Conservation (phyloP, 2,329 filamentous ascomycete genomes). For the Epichloe uncinata region DNA sequence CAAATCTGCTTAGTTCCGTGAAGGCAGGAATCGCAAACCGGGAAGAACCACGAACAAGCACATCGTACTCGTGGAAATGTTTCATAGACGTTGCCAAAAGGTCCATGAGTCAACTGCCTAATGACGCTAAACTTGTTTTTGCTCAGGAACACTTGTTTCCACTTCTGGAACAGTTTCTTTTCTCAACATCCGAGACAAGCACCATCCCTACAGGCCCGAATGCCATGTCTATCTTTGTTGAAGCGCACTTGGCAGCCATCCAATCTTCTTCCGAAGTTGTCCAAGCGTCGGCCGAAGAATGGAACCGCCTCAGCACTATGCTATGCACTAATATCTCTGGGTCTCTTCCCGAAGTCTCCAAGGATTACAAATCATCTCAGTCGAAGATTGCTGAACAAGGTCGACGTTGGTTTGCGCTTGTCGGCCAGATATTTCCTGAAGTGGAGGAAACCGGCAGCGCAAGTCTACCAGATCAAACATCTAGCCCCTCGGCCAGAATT, state of each 20-base stretch:
- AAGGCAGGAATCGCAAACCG: conserved; percentile 57
- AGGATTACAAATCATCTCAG: conserved; percentile 63
- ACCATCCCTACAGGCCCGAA: conserved; percentile 20
- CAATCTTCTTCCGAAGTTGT: conserved; percentile 28
- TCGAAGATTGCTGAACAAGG: conserved; percentile 52
- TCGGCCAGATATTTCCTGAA: conserved; percentile 29
- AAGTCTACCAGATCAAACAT: conserved; percentile 16
- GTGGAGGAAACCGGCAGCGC: conserved; percentile 10
- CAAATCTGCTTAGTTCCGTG: conserved; percentile 52
- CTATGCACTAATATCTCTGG: conserved; percentile 56
- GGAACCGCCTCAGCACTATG: conserved; percentile 45
- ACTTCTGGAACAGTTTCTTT: conserved; percentile 41
- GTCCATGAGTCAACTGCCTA: conserved; percentile 32
- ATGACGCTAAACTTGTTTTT: conserved; percentile 32
- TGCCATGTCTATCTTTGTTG: conserved; percentile 28
- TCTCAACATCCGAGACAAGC: conserved; percentile 26
- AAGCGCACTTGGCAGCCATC: conserved; percentile 32
- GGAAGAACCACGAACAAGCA: conserved; percentile 60
- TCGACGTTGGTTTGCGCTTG: conserved; percentile 52
- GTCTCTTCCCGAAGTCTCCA: conserved; percentile 71
- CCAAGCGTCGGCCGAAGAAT: conserved; percentile 41
- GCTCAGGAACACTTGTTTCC: conserved; percentile 38
- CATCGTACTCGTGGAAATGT: conserved; percentile 56
- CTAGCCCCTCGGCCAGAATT: conserved; percentile 16
- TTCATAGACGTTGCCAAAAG: conserved; percentile 55